These are phyloP conservation scores for Fusarium nisikadoi DNA, from an alignment of 2,329 filamentous ascomycete species.

Conservation along the genomic window DNA sequence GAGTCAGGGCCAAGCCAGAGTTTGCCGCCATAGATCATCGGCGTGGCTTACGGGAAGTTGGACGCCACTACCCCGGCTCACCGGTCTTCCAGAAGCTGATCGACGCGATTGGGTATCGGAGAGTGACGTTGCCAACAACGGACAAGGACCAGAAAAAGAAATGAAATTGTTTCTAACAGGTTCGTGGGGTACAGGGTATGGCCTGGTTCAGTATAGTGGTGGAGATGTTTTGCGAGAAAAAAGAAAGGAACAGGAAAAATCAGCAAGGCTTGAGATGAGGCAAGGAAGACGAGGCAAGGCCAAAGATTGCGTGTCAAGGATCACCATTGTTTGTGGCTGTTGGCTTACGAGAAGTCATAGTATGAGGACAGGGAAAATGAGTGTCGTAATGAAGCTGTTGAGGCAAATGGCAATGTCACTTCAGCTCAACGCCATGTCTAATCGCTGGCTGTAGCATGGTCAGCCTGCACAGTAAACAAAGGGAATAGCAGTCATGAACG, in stretches of 20 bases:
- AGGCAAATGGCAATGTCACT: background rate
- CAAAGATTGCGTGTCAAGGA: background rate
- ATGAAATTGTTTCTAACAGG: background rate
- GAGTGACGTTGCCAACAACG: background rate
- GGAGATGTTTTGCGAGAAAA: constrained; percentile 1
- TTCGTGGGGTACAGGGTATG: background rate
- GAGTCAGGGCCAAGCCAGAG: background rate
- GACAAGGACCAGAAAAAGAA: background rate
- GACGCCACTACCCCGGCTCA: constrained; percentile 20
- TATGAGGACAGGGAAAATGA: background rate
- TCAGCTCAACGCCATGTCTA: background rate
- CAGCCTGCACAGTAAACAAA: background rate
- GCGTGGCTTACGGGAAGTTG: constrained; percentile 13
- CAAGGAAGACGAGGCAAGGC: background rate
- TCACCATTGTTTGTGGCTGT: background rate
- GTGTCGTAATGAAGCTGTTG: background rate
- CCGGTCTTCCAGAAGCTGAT: constrained; percentile 29
- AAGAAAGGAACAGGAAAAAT: background rate
- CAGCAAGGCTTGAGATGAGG: constrained; percentile 6
- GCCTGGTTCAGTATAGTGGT: background rate
- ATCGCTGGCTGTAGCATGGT: background rate
- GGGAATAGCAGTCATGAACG: background rate
- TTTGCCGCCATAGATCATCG: background rate
- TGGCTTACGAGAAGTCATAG: background rate
- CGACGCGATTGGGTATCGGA: constrained; percentile 15